A percentile compares a stretch with the other conserved stretches of the same genome.
Conservation (phyloP, 2,329 filamentous ascomycete genomes). For the Leptographium flavum region DNA sequence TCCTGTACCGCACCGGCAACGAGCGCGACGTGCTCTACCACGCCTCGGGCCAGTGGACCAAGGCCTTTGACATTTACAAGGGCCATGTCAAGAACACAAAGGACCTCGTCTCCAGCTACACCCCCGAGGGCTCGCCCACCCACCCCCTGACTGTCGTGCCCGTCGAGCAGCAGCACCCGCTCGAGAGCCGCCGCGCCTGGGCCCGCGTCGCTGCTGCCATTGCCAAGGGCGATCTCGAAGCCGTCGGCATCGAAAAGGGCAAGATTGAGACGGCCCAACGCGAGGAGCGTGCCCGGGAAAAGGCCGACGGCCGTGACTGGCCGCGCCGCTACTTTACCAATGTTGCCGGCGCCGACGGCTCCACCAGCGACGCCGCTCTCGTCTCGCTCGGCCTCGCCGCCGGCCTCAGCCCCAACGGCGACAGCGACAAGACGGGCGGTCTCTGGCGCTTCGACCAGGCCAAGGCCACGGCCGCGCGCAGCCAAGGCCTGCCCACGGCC, state of each 20-base stretch:
- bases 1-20: constrained; percentile 53
- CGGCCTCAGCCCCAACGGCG: constrained; percentile 34
- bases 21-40: constrained; percentile 68
- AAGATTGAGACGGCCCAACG: constrained; percentile 86
- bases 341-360: constrained; percentile 25
- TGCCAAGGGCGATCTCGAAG: constrained; percentile 68
- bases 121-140: constrained; percentile 39
- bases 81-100: constrained; percentile 37
- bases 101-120: constrained; percentile 43
- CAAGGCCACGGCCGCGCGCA: constrained; percentile 28
- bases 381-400: constrained; percentile 28
- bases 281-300: constrained; percentile 57
- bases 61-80: constrained; percentile 63
- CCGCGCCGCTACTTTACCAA: constrained; percentile 67
- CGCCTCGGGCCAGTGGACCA: constrained; percentile 84
- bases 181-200: constrained; percentile 84
- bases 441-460: constrained; percentile 40
- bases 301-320: constrained; percentile 63
- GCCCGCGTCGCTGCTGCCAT: constrained; percentile 71
- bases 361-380: constrained; percentile 26
- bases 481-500: constrained; percentile 16
- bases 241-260: constrained; percentile 62
- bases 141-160: constrained; percentile 59
- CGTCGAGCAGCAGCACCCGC: constrained; percentile 66
- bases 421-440: constrained; percentile 46